Base-by-base conservation (phyloP, 768 basidiomycete species). In the Russula brevipes region DNA sequence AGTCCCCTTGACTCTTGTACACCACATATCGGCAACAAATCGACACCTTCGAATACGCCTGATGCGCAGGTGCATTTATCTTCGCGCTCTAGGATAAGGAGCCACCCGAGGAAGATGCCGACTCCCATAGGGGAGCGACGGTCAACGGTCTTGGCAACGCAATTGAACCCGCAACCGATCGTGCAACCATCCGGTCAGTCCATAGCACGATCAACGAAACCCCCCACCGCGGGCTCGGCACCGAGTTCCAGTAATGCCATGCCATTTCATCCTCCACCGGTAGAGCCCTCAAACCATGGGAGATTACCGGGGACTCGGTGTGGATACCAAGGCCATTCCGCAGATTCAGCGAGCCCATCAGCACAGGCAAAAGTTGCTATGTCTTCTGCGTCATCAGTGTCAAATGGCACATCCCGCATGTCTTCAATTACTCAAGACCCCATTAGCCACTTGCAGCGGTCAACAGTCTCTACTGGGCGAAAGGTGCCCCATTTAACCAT, bases 41-140 rank as follows among this genome's bases (percentile, higher is more conserved):
- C 11, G 11, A 9, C 44, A 33, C 45, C 45, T 1, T 31, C 33
- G 16, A 51, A 42, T 5, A 33, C 3, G 9, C 39, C 57, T 5
- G 44, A 63, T 35, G 8, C n/a, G 8, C 30, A 42, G 24, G 50
- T 24, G 9, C 19, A 38, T 46, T 6, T 31, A 31, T 57, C 57
- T 49, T 63, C 61, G 12, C 44, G 57, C 3, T 38, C 55, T 36
- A 52, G 39, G 31, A 54, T 63, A 42, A 63, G 59, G 51, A 54
- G 52, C 39, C 62, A 63, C 31, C 62, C 62, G 19, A 59, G 31
- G 31, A 59, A 35, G 24, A 54, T 63, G 45, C 30, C n/a, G 19
- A 59, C 62, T 16, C n/a, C 45, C 7, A 31, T 24, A 1, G 46
- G 57, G 39, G 57, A 54, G 33, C 57, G 52, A 42, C 62, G 57